Base-by-base conservation (phyloP, 1,284 basidiomycete genomes). In the Boletus sp. region DNA sequence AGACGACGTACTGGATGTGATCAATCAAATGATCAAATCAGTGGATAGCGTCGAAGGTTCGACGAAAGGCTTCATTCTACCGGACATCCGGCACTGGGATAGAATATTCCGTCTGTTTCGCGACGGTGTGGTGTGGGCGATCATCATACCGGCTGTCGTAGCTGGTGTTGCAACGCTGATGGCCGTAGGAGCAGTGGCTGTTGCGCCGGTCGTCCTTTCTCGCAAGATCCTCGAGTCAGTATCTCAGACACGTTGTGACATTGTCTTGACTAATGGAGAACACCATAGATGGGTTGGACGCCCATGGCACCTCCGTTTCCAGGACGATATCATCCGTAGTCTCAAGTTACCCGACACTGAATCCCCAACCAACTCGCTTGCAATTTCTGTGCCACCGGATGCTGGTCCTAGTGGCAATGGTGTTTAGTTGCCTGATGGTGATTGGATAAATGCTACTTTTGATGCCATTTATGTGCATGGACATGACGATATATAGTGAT, bases 1-100 rank as follows among this genome's bases (percentile, higher is more conserved):
- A 49, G 48, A 49, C 8, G 44, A 49, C 6, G 32, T 49, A 10
- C 8, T 48, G 32, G n/a, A 49, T 5, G 48, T 49, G 14, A 48
- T 49, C 38, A 30, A 48, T 17, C 48, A 49, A 34, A 49, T 35
- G 44, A 49, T 48, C 22, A 47, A 48, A 36, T 49, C 48, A 3
- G 32, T 48, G 32, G 48, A 49, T 20, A 49, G 48, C 20, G 48
- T 49, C 5, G 44, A 48, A 7, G 48, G 48, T 0, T 49, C 48
- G 13, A 41, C 44, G 2, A 34, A 48, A 25, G 48, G 48, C 16
- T 48, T 49, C 22, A 48, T 49, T 5, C 27, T 49, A 8, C 48
- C 48, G 1, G 44, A 49, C 4, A 35, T 48, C 30, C 32, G 3
- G 16, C 48, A 49, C 44, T 49, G 48, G 48, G 44, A 49, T 9